phyloP scores from a whole-genome alignment of 371 early-diverging fungal genomes.

The Zopfochytrium polystomum region DNA sequence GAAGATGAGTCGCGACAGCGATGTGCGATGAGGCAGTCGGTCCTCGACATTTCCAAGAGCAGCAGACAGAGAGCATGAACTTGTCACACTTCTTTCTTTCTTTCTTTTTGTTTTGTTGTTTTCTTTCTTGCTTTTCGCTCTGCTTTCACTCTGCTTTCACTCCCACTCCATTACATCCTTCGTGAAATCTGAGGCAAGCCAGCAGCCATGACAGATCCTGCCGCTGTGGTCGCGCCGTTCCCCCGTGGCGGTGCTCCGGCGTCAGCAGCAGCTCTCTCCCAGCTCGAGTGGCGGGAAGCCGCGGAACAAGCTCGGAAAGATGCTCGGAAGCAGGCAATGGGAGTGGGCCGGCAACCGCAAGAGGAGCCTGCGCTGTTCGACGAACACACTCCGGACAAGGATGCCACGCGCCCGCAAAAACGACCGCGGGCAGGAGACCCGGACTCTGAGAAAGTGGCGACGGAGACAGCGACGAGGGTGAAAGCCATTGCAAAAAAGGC shows the following conservation, averaged over 20 bases:
- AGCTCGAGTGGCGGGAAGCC: constrained; percentile 11
- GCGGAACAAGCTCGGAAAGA: constrained; percentile 10
- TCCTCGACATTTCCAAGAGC: too few relatives aligned
- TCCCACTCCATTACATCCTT: too few relatives aligned
- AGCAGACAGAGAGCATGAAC: too few relatives aligned
- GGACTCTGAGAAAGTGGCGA: constrained; percentile 2
- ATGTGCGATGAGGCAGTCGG: too few relatives aligned
- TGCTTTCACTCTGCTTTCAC: too few relatives aligned
- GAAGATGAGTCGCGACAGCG: too few relatives aligned
- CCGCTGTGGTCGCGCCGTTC: neutral
- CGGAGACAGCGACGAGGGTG: constrained; percentile 14
- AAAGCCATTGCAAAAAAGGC: neutral
- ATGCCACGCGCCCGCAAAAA: neutral
- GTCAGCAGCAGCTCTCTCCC: neutral
- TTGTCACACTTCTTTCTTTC: constrained; percentile 13
- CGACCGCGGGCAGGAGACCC: constrained; percentile 1
- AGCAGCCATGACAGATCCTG: neutral
- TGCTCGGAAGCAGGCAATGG: too few relatives aligned
- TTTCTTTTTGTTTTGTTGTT: constrained; percentile 7
- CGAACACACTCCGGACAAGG: neutral
- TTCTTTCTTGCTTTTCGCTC: neutral
- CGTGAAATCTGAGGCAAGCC: neutral
- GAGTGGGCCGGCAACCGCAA: too few relatives aligned
- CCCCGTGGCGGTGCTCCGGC: constrained; percentile 16
- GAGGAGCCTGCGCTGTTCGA: too few relatives aligned